These are phyloP conservation scores for Naematelia aurantialba DNA, from an alignment of 768 basidiomycete genomes.

Conservation along the genomic window DNA sequence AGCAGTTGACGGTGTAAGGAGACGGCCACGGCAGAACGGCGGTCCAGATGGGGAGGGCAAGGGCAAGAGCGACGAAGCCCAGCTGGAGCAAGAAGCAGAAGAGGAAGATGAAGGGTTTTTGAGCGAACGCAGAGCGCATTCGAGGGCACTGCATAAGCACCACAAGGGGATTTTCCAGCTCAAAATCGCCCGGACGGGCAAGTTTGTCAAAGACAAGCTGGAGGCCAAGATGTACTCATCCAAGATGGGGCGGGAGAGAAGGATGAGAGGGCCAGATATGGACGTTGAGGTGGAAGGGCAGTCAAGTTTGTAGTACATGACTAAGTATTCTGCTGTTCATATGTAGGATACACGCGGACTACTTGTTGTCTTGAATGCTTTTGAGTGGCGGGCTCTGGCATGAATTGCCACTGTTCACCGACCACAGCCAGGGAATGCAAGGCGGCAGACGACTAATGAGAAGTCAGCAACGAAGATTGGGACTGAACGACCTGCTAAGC, in stretches of 20 bases:
- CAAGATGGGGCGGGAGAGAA: conserved; percentile 18
- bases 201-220: conserved; percentile 58
- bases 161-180: conserved; percentile 66
- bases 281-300: conserved; percentile 46
- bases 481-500: too few relatives aligned
- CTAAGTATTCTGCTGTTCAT: too few relatives aligned
- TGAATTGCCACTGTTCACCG: too few relatives aligned
- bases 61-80: conserved; percentile 3
- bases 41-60: conserved; percentile 5
- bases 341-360: too few relatives aligned
- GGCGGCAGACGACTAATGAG: too few relatives aligned
- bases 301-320: conserved; percentile 26
- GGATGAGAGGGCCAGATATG: conserved; percentile 34
- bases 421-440: too few relatives aligned
- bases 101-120: conserved; percentile 19
- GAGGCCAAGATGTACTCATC: conserved; percentile 48
- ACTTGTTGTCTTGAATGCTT: too few relatives aligned
- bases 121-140: conserved; percentile 35
- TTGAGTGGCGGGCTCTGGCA: too few relatives aligned
- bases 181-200: conserved; percentile 58
- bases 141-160: conserved; percentile 41
- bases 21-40: conserved; percentile 1
- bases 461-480: too few relatives aligned
- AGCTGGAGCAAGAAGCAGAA: conserved; percentile 15
- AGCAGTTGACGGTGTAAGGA: neutral